Conservation (phyloP, 176 grass and related monocot species). For the Miscanthus lutarioriparius region DNA sequence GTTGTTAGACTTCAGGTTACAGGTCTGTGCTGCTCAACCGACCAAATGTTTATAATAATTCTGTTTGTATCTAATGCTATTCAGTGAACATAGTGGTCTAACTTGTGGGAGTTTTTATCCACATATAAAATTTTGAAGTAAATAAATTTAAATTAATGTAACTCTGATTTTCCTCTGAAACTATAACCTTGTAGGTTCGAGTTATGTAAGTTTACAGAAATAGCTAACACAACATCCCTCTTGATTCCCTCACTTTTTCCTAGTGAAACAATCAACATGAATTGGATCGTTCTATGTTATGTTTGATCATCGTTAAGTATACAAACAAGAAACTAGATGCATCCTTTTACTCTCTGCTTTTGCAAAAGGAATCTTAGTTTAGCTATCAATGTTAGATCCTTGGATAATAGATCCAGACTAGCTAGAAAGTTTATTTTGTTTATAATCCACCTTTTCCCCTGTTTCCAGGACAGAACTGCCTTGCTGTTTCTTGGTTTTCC, state of each 20-base stretch:
- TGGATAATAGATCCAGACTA: not conserved
- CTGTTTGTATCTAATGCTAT: not conserved
- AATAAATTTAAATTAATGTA: not conserved
- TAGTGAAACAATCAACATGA: not conserved
- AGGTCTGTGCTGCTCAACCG: not conserved
- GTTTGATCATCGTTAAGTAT: not conserved
- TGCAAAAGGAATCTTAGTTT: not conserved
- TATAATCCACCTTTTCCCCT: not conserved
- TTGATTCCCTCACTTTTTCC: not conserved
- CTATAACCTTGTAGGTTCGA: not conserved
- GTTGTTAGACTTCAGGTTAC: not conserved
- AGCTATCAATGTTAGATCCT: not conserved
- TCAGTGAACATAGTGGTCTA: constrained; percentile 2
- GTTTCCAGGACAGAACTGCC: constrained; percentile 92
- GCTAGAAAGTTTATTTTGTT: not conserved
- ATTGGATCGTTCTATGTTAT: not conserved
- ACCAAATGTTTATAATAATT: not conserved
- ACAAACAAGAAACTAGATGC: not conserved
- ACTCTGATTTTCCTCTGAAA: constrained; percentile 16
- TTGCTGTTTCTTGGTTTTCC: constrained; percentile 96
- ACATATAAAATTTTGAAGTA: not conserved
- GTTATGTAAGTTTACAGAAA: constrained; percentile 32
- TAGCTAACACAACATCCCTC: not conserved
- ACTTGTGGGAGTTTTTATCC: not conserved
- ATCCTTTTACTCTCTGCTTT: not conserved